Evolutionary conservation across 2,329 filamentous ascomycete genomes (phyloP), one percentile per base, ranked within the genome.

Genomic region (Coniochaeta hoffmannii): DNA sequence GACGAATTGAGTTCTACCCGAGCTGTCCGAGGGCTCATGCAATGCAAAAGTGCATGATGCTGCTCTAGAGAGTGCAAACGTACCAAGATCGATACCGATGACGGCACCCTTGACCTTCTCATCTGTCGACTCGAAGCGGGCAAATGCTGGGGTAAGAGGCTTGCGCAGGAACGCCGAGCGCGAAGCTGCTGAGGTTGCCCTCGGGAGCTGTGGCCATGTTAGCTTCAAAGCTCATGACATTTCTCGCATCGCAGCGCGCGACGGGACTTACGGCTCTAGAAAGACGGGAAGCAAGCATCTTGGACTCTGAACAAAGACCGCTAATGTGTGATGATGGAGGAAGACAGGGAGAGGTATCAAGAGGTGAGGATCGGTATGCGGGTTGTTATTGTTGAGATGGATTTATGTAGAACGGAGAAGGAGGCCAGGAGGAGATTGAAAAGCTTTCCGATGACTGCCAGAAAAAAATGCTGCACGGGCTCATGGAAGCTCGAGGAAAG

Each of bases 81-180:
- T 81, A 87, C 93, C 93, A 69, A 97, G 78, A 82, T 97, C 93
- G 73, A 97, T 97, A 87, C 94, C 94, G 69, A 97, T 97, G 73
- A 97, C 93, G 69, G 89, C 78, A 70, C 94, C 94, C 79, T 93
- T 90, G 59, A 97, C 90, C 85, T 97, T 97, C 67, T 82, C 83
- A 63, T 88, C 86, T 64, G 89, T 87, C 38, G 86, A 88, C 73
- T 88, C 87, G 78, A 88, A 90, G 67, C 88, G 82, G 69, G 87
- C 84, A 71, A 93, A 90, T 67, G 84, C 83, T 62, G 88, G 84
- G 63, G 80, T 80, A 66, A 89, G 73, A 62, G 90, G 85, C 66
- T 87, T 82, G 76, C 86, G 86, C 71, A 85, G 75, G 69, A 83
- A 76, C 66, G 85, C 80, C 68, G 85, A 80, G 74, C 87, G 87